Evolutionary conservation across 805 yeast species (phyloP).

Genomic region (Starmerella bacillaris): DNA sequence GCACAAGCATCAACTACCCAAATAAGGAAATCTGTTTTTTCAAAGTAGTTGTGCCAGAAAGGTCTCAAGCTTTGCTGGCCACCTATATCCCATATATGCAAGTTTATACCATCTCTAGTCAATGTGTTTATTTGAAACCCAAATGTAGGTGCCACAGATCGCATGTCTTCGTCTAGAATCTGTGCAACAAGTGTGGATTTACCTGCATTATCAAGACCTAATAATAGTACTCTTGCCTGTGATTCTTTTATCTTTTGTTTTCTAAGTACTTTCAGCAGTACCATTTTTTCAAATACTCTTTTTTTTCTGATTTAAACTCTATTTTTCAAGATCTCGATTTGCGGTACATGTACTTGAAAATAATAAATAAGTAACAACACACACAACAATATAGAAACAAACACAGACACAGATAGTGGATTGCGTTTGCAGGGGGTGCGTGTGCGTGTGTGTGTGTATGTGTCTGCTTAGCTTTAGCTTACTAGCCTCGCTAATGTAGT

Average conservation of each 20-base stretch:
- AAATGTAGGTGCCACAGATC: conserved; percentile 64
- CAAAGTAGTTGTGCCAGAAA: conserved; percentile 89
- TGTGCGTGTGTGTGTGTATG: too few species aligned
- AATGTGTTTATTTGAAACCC: conserved; percentile 70
- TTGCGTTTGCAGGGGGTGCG: too few species aligned
- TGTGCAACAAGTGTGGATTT: conserved; percentile 65
- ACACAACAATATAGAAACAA: too few species aligned
- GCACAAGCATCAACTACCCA: conserved; percentile 73
- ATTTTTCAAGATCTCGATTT: too few species aligned
- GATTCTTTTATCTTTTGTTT: conserved; percentile 68
- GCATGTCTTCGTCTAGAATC: conserved; percentile 33
- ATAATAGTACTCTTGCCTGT: conserved; percentile 54
- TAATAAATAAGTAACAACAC: too few species aligned
- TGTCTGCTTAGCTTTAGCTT: too few species aligned
- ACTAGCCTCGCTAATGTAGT: too few species aligned
- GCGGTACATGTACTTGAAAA: too few species aligned
- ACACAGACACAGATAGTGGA: too few species aligned
- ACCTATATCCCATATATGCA: conserved; percentile 58
- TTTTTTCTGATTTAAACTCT: too few species aligned
- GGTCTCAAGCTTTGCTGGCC: conserved; percentile 72
- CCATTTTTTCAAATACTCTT: too few species aligned
- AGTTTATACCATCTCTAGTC: conserved; percentile 17
- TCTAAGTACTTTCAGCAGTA: conserved; percentile 56
- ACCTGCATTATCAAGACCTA: conserved; percentile 85
- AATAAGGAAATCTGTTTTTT: conserved; percentile 53